phyloP scores from a whole-genome alignment of 352 stramenopile genomes.

The Pythium angustatum region DNA sequence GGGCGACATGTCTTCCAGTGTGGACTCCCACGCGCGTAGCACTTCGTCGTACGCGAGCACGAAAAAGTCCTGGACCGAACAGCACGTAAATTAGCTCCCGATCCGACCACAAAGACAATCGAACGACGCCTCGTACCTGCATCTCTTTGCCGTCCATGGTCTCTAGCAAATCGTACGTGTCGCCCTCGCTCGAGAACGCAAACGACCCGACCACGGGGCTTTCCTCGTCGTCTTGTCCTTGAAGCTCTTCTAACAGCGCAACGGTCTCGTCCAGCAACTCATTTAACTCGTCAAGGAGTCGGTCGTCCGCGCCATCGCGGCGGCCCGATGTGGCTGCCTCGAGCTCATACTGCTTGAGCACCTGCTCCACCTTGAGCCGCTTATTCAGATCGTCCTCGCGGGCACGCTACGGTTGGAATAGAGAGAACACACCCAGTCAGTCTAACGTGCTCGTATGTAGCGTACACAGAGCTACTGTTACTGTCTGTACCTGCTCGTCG shows the following conservation, averaged over 20 bases:
- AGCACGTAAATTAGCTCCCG: neutral
- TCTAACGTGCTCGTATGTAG: too few species aligned
- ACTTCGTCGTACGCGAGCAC: slow-evolving; percentile 66
- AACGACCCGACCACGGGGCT: slow-evolving; percentile 54
- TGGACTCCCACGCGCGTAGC: slow-evolving; percentile 45
- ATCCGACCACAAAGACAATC: neutral
- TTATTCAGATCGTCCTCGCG: slow-evolving; percentile 35
- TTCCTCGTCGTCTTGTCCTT: slow-evolving; percentile 33
- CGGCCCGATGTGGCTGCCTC: slow-evolving; percentile 31
- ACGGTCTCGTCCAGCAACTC: slow-evolving; percentile 57
- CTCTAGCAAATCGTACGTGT: slow-evolving; percentile 64
- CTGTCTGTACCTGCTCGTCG: slow-evolving; percentile 39
- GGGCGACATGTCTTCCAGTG: slow-evolving; percentile 61
- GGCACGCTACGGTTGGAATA: slow-evolving; percentile 32
- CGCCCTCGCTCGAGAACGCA: slow-evolving; percentile 57
- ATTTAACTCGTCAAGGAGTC: slow-evolving; percentile 47
- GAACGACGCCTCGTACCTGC: slow-evolving; percentile 37
- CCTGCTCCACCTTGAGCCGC: slow-evolving; percentile 53
- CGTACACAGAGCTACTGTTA: too few species aligned
- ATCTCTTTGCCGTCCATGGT: slow-evolving; percentile 71
- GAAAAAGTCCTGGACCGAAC: slow-evolving; percentile 62
- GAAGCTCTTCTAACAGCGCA: slow-evolving; percentile 35
- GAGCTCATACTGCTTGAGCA: slow-evolving; percentile 70
- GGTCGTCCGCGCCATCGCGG: slow-evolving; percentile 26
- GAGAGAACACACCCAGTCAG: too few species aligned